A percentile compares a stretch with the other conserved stretches of the same genome.
Conservation (phyloP, 352 stramenopile species). For the Pythium angustatum region DNA sequence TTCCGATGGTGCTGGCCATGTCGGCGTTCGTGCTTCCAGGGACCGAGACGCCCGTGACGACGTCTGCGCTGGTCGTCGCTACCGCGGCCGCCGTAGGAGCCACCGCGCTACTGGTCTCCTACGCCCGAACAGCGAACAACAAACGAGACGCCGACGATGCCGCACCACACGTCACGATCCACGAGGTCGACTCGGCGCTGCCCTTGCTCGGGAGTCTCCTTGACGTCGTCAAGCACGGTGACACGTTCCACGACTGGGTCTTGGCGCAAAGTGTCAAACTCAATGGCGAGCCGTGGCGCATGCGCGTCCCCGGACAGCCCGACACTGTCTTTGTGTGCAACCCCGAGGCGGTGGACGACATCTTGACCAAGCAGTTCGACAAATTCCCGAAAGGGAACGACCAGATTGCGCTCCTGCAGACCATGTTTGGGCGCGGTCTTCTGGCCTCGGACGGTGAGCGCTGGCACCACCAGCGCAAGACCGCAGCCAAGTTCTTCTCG, state of each 20-base stretch:
- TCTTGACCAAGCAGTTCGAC: conserved; percentile 33
- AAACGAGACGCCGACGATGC: too few species aligned
- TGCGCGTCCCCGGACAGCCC: conserved; percentile 22
- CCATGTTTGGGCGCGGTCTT: conserved; percentile 25
- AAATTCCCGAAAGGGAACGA: conserved; percentile 32
- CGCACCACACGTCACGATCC: too few species aligned
- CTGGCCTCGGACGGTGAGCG: conserved; percentile 26
- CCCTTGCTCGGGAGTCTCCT: too few species aligned
- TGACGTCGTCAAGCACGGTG: too few species aligned
- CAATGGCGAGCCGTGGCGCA: conserved; percentile 24
- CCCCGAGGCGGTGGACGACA: conserved; percentile 30
- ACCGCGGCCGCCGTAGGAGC: too few species aligned
- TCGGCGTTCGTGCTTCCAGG: too few species aligned
- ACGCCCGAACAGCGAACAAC: too few species aligned
- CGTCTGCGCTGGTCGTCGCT: too few species aligned
- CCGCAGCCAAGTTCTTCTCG: conserved; percentile 33
- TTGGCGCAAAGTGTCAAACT: conserved; percentile 20
- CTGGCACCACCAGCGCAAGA: conserved; percentile 37
- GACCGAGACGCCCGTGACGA: too few species aligned
- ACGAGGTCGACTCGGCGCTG: too few species aligned
- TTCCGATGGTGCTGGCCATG: too few species aligned
- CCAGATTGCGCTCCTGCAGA: conserved; percentile 18
- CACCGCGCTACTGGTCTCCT: too few species aligned
- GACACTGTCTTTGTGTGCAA: conserved; percentile 24
- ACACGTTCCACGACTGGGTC: conserved; percentile 49